Evolutionary conservation across 2,329 filamentous ascomycete genomes (phyloP), one percentile per base, ranked within the genome.

Genomic region (Pseudogymnoascus sp.): DNA sequence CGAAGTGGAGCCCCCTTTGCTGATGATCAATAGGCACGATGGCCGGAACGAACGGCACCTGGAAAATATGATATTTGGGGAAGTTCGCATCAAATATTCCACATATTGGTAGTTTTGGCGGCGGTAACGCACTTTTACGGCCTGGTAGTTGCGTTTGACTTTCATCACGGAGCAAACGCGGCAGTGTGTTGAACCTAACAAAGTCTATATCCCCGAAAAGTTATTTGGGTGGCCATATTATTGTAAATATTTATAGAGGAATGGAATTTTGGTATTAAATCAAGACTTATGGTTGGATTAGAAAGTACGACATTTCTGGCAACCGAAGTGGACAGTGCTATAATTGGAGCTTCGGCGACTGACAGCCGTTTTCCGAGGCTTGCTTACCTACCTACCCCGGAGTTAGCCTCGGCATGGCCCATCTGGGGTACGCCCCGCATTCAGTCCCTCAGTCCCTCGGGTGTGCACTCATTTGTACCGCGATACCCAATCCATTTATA

Each of bases 81-180:
- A 38, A 92, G 88, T 73, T 96, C 91, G 18, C 95, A 99, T 76
- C 95, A 99, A 77, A 89, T 99, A 67, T 99, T 99, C 75, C 95
- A 99, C 78, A 79, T 96, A 40, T 82, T 95, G 67, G 93, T 99
- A 28, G 80, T 97, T 14, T 75, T 92, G 65, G 95, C 95, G 0
- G 93, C 91, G 0, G 82, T 84, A 1, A 84, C 89, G 23, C 95
- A 99, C 78, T 79, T 97, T 65, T 87, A 86, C 61, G 93, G 90
- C 59, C 82, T 97, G 77, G 73, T 90, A 31, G 89, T 86, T 75
- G 93, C 93, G 3, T 96, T 97, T 76, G 90, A 96, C 75, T 88
- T 90, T 73, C 87, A 91, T 71, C 92, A 96, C 75, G 83, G 81
- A 63, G 75, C 44, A 34, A 56, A 56, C 11, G 50, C 50, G 28